Evolutionary conservation across 2,329 filamentous ascomycete species (phyloP), one percentile per base, ranked within the genome.

Genomic region (Colletotrichum australisinense): DNA sequence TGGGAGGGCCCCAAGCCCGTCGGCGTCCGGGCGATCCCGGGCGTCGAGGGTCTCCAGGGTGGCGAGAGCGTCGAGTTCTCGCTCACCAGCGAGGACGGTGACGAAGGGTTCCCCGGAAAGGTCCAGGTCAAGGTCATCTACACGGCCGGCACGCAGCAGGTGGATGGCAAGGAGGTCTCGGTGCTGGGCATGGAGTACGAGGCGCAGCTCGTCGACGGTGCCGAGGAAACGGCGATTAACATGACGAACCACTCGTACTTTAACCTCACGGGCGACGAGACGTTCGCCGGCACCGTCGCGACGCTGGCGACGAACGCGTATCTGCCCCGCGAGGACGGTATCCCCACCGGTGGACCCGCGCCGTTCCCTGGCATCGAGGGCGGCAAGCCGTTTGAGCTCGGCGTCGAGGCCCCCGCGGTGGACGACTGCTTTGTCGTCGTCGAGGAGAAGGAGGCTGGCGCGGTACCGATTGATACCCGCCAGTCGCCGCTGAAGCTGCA

Each of bases 191-290:
- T 97, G 63, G 97, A 98, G 82, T 98, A 97, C 81, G 94, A 98
- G 86, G 95, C 93, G 24, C 91, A 94, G 82, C 87, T 98, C 59
- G 88, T 95, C 3, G 74, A 69, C 49, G 92, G 93, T 63, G 93
- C 92, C 14, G 92, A 95, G n/a, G 96, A 98, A 88, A 98, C 96
- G 0, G 92, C 92, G 55, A 90, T 98, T 81, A 97, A 95, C 84
- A 89, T 98, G 84, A 98, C 97, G 63, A 99, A 98, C 85, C 96
- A 99, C 86, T 97, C 94, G 52, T 93, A 93, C 85, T 93, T 93
- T 83, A 93, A 93, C 83, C 87, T 93, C 42, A 84, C 86, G 3
- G 87, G 87, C 77, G 83, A 82, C 46, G 81, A 85, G 19, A 86
- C 87, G 22, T 88, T 90, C 72, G 87, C 88, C 66, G 89, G 87